phyloP scores from a whole-genome alignment of 2,329 filamentous ascomycete genomes.

The Rhexocercosporidium sp. region DNA sequence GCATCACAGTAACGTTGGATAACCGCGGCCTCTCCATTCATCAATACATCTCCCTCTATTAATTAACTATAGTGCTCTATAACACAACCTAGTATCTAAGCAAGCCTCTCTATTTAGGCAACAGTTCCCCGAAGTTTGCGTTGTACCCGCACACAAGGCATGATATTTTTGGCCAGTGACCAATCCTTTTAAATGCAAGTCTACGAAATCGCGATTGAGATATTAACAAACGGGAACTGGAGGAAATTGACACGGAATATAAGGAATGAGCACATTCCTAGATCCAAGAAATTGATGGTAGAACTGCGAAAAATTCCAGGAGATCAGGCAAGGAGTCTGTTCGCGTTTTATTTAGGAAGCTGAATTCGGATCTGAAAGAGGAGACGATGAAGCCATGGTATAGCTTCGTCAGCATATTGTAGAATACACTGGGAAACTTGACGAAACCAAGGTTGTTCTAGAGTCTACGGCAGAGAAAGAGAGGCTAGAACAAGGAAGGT shows the following conservation, averaged over 20 bases:
- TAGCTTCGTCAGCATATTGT: neutral
- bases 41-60: conserved; percentile 22
- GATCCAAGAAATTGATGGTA: neutral
- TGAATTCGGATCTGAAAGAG: neutral
- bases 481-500: too few species aligned
- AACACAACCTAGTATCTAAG: conserved; percentile 14
- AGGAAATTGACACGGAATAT: neutral
- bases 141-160: conserved; percentile 18
- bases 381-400: neutral
- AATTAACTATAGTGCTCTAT: conserved; percentile 10
- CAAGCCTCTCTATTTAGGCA: conserved; percentile 18
- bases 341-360: neutral
- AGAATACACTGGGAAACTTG: neutral
- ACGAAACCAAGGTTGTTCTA: too few species aligned
- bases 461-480: too few species aligned
- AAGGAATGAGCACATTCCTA: neutral
- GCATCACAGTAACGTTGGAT: conserved; percentile 21
- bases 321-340: neutral
- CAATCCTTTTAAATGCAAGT: conserved; percentile 23
- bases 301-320: neutral
- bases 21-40: conserved; percentile 20
- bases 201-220: conserved; percentile 10
- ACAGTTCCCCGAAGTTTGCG: conserved; percentile 20
- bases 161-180: conserved; percentile 7
- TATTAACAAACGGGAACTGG: conserved; percentile 1